phyloP scores from a whole-genome alignment of 140 eudicot genomes.

The Erigeron philadelphicus region DNA sequence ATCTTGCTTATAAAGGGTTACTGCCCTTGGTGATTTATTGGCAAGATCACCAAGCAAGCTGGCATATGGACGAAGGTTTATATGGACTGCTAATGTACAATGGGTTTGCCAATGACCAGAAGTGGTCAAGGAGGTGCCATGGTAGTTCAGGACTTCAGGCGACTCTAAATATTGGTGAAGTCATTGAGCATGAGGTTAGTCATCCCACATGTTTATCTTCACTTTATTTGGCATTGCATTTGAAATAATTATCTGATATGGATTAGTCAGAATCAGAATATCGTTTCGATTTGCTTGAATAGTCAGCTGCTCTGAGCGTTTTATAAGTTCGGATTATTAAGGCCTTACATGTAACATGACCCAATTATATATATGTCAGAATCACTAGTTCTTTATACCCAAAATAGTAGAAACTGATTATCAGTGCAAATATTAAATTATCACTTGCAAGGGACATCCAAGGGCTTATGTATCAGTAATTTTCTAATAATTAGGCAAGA shows the following conservation, averaged over 20 bases:
- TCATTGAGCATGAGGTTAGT: constrained; percentile 84
- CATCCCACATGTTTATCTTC: not conserved
- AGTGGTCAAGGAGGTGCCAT: constrained; percentile 62
- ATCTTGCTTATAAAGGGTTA: not conserved
- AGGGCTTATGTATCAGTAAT: too few species aligned
- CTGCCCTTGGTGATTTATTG: not conserved
- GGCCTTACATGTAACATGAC: too few species aligned
- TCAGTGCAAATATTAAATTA: too few species aligned
- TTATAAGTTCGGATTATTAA: too few species aligned
- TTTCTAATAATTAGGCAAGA: too few species aligned
- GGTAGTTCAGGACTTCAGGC: constrained; percentile 81
- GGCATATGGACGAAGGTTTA: too few species aligned
- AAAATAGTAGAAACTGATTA: too few species aligned
- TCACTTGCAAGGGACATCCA: too few species aligned
- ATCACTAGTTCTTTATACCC: too few species aligned
- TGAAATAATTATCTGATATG: not conserved
- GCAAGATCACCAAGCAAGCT: not conserved
- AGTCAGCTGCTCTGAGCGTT: too few species aligned
- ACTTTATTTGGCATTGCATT: not conserved
- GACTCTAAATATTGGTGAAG: constrained; percentile 83
- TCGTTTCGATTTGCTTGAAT: not conserved
- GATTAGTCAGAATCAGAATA: not conserved
- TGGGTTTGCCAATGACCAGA: constrained; percentile 89
- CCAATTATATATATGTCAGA: too few species aligned
- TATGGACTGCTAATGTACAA: too few species aligned